These are phyloP conservation scores for Debaryomyces sp. DNA, from an alignment of 1,139 yeast species.

Conservation along the genomic window DNA sequence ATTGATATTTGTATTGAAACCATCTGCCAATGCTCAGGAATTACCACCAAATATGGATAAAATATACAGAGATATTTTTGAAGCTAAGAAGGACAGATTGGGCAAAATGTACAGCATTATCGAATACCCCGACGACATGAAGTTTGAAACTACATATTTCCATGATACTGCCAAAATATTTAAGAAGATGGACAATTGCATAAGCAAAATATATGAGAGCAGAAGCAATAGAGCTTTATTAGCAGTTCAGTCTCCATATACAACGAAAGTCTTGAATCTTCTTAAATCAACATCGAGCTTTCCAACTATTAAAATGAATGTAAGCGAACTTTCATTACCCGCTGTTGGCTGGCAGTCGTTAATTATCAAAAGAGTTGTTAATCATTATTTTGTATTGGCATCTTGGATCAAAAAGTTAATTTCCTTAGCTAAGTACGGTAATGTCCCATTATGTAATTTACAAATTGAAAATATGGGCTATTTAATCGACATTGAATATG, in stretches of 20 bases:
- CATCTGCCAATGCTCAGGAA: constrained; percentile 69
- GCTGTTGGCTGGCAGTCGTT: constrained; percentile 86
- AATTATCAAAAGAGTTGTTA: constrained; percentile 66
- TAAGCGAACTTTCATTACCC: constrained; percentile 62
- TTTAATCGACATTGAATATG: constrained; percentile 83
- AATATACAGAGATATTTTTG: constrained; percentile 57
- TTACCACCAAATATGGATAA: constrained; percentile 56
- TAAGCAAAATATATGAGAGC: constrained; percentile 65
- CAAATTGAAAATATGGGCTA: constrained; percentile 75
- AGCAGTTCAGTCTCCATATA: constrained; percentile 73
- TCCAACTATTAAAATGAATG: constrained; percentile 66
- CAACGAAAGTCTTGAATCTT: constrained; percentile 44
- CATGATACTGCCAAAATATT: constrained; percentile 51
- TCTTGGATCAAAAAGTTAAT: constrained; percentile 73
- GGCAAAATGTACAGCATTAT: constrained; percentile 47
- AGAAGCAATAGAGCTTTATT: constrained; percentile 68
- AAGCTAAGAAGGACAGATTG: constrained; percentile 49
- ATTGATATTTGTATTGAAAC: constrained; percentile 64
- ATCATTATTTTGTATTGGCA: constrained; percentile 74
- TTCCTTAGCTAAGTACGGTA: constrained; percentile 68
- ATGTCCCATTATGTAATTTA: constrained; percentile 85
- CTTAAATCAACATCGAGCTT: constrained; percentile 54
- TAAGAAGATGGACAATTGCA: constrained; percentile 54
- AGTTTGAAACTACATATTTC: constrained; percentile 55
- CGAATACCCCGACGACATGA: constrained; percentile 52